These are phyloP conservation scores for Epichloe uncinata DNA, from an alignment of 2,329 filamentous ascomycete genomes.

Conservation along the genomic window DNA sequence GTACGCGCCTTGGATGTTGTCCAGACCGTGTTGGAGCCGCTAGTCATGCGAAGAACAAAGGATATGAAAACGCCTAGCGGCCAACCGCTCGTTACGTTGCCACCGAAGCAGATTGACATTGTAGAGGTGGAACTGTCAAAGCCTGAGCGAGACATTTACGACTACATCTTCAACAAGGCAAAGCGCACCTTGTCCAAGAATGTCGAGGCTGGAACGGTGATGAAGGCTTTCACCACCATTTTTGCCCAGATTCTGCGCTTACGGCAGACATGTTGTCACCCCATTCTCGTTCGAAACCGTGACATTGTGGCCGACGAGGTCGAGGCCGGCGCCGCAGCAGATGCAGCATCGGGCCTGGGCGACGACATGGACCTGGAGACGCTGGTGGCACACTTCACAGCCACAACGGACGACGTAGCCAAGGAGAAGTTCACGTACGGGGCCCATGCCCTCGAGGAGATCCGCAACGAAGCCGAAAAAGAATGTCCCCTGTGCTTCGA, in stretches of 20 bases:
- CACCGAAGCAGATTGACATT: conserved; percentile 69
- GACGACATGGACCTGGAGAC: conserved; percentile 94
- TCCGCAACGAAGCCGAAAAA: conserved; percentile 73
- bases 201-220: conserved; percentile 77
- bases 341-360: conserved; percentile 66
- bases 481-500: conserved; percentile 94
- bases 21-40: conserved; percentile 86
- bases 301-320: conserved; percentile 78
- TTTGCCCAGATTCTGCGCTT: conserved; percentile 93
- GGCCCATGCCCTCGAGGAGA: conserved; percentile 77
- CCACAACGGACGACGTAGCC: conserved; percentile 49
- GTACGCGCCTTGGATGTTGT: conserved; percentile 90
- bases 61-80: conserved; percentile 95
- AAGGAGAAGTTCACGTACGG: conserved; percentile 57
- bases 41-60: conserved; percentile 92
- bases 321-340: conserved; percentile 59
- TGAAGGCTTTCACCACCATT: conserved; percentile 94
- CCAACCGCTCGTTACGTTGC: conserved; percentile 59
- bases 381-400: conserved; percentile 73
- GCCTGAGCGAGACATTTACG: conserved; percentile 80
- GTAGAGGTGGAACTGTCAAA: conserved; percentile 77
- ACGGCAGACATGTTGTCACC: conserved; percentile 89
- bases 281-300: conserved; percentile 74
- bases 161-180: conserved; percentile 73
- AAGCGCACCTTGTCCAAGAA: conserved; percentile 78